Evolutionary conservation across 495 filamentous ascomycete genomes (phyloP).

Genomic region (Penicillium robsamsonii): DNA sequence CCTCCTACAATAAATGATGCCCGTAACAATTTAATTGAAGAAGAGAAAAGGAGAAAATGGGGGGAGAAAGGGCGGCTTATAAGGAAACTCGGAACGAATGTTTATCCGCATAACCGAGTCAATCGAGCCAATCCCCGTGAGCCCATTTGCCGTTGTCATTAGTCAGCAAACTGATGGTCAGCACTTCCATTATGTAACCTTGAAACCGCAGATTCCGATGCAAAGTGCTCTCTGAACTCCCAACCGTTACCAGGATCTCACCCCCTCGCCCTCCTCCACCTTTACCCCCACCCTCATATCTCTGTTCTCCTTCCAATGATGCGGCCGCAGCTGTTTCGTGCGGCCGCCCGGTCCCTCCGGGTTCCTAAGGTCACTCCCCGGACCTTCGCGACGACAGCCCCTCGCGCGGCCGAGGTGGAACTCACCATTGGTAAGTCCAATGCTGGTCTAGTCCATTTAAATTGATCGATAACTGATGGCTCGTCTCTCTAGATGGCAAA

Average conservation of each 20-base stretch:
- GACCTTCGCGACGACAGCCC: conserved; percentile 70
- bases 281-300: conserved; percentile 37
- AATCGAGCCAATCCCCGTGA: conserved; percentile 38
- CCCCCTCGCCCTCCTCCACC: conserved; percentile 22
- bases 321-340: conserved; percentile 84
- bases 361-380: conserved; percentile 61
- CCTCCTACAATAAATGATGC: conserved; percentile 91
- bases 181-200: conserved; percentile 29
- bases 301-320: conserved; percentile 57
- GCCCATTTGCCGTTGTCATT: conserved; percentile 34
- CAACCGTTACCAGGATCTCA: conserved; percentile 21
- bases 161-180: conserved; percentile 34
- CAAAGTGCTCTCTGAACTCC: conserved; percentile 38
- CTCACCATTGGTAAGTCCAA: conserved; percentile 78
- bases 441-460: conserved; percentile 27
- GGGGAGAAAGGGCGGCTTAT: conserved; percentile 19
- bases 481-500: conserved; percentile 70
- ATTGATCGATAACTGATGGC: conserved; percentile 10
- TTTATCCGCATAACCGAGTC: conserved; percentile 34
- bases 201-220: conserved; percentile 35
- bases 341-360: conserved; percentile 75
- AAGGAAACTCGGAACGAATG: conserved; percentile 19
- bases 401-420: conserved; percentile 83
- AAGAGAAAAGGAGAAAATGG: conserved; percentile 38
- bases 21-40: conserved; percentile 57